These are phyloP conservation scores for Naganishia liquefaciens DNA, from an alignment of 1,284 basidiomycete species.

Conservation along the genomic window DNA sequence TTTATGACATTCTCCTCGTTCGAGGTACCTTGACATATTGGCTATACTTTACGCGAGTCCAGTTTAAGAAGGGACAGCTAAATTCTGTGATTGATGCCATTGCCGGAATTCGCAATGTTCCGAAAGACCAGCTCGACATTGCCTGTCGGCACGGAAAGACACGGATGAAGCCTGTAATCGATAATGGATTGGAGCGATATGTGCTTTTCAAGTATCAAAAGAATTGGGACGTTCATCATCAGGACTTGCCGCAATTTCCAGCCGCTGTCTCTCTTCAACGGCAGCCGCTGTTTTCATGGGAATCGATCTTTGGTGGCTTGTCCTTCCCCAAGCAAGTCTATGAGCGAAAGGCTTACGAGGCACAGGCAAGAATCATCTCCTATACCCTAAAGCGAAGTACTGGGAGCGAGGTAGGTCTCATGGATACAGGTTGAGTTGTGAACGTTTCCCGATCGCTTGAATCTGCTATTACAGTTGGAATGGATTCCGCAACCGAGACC, in stretches of 20 bases:
- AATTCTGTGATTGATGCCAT: slow-evolving; percentile 11
- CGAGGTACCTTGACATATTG: slow-evolving; percentile 24
- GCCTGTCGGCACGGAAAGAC: neutral
- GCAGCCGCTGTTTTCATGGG: slow-evolving; percentile 5
- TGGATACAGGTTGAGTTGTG: neutral
- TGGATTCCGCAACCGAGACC: slow-evolving; percentile 16
- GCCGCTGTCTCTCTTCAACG: too few relatives aligned
- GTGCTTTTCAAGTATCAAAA: slow-evolving; percentile 4
- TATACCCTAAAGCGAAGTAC: slow-evolving; percentile 9
- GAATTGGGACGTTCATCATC: neutral
- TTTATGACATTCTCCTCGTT: slow-evolving; percentile 13
- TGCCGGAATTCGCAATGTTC: neutral
- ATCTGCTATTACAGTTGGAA: neutral
- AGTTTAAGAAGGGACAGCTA: neutral
- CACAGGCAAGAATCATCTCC: slow-evolving; percentile 3
- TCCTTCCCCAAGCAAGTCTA: slow-evolving; percentile 4
- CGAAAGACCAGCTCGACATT: neutral
- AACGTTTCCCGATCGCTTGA: neutral
- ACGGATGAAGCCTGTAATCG: slow-evolving; percentile 9
- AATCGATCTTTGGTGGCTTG: slow-evolving; percentile 9
- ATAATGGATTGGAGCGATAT: slow-evolving; percentile 20
- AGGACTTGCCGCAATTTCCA: neutral
- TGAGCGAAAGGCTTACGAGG: slow-evolving; percentile 17
- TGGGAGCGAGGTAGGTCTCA: slow-evolving; percentile 3
- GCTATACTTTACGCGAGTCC: slow-evolving; percentile 7